Conservation (phyloP, 179 eudicot species). For the Pouteria campechiana region DNA sequence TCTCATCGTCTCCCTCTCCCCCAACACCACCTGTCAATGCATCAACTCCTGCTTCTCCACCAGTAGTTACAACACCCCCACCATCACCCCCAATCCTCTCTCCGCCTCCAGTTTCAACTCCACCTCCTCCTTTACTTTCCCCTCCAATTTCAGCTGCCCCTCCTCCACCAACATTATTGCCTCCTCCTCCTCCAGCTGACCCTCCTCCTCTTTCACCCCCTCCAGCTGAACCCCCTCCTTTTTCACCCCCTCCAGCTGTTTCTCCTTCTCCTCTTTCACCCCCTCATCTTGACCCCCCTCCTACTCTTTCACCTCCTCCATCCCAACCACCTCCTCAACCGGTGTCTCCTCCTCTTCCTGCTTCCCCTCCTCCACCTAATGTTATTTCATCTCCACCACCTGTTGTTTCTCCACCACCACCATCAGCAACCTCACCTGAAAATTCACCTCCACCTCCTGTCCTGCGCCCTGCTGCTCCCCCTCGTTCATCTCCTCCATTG, state of each 20-base stretch:
- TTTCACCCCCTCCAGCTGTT: slow-evolving; percentile 15
- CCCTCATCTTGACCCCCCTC: slow-evolving; percentile 17
- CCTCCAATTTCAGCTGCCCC: too few relatives aligned
- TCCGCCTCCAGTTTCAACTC: too few relatives aligned
- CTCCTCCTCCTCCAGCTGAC: too few relatives aligned
- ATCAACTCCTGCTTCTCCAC: too few relatives aligned
- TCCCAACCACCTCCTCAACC: slow-evolving; percentile 21
- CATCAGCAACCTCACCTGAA: slow-evolving; percentile 9
- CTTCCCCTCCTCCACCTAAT: slow-evolving; percentile 25
- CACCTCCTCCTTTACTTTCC: too few relatives aligned
- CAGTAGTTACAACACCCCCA: too few relatives aligned
- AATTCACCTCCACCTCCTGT: slow-evolving; percentile 18
- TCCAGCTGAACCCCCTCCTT: slow-evolving; percentile 13
- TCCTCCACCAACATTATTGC: too few relatives aligned
- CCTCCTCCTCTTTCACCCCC: slow-evolving; percentile 15
- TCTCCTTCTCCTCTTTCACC: slow-evolving; percentile 34
- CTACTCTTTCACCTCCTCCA: slow-evolving; percentile 18
- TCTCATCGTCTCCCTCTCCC: too few relatives aligned
- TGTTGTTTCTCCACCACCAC: slow-evolving; percentile 22
- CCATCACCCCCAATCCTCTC: too few relatives aligned
- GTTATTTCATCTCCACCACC: slow-evolving; percentile 14
- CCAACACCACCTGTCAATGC: too few relatives aligned
- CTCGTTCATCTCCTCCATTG: too few relatives aligned
- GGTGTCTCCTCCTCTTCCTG: slow-evolving; percentile 9
- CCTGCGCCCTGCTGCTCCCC: slow-evolving; percentile 6